These are phyloP conservation scores for Paraconiothyrium sp. DNA, from an alignment of 2,329 filamentous ascomycete genomes.

Conservation along the genomic window DNA sequence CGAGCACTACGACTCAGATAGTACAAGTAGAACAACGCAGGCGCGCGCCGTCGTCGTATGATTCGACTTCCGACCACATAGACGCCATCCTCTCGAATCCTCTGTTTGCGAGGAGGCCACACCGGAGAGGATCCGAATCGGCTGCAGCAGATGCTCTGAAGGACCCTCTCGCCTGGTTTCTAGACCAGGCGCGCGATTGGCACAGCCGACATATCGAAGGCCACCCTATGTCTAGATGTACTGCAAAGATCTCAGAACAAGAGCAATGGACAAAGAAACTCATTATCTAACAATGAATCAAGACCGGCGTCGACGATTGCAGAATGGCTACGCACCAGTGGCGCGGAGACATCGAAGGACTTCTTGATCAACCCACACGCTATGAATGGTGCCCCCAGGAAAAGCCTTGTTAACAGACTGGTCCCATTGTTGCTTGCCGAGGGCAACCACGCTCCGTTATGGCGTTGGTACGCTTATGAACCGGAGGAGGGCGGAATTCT, in stretches of 20 bases:
- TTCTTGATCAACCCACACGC: slow-evolving; percentile 31
- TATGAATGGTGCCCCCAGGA: slow-evolving; percentile 17
- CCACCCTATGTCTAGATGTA: slow-evolving; percentile 49
- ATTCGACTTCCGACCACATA: slow-evolving; percentile 57
- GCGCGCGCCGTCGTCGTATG: slow-evolving; percentile 45
- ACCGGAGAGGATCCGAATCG: slow-evolving; percentile 37
- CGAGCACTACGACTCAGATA: slow-evolving; percentile 19
- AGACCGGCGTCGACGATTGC: slow-evolving; percentile 33
- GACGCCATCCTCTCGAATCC: slow-evolving; percentile 62
- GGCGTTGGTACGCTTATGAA: slow-evolving; percentile 42
- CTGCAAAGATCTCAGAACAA: slow-evolving; percentile 30
- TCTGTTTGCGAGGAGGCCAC: slow-evolving; percentile 53
- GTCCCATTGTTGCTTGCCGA: slow-evolving; percentile 35
- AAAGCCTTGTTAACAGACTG: slow-evolving; percentile 29
- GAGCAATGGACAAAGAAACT: slow-evolving; percentile 10
- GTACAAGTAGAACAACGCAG: slow-evolving; percentile 18
- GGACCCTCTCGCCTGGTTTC: slow-evolving; percentile 54
- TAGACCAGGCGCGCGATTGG: slow-evolving; percentile 52
- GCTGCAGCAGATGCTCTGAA: slow-evolving; percentile 36
- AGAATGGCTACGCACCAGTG: slow-evolving; percentile 43
- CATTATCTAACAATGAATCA: slow-evolving; percentile 18
- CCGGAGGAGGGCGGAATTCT: slow-evolving; percentile 32
- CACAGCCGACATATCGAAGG: slow-evolving; percentile 50
- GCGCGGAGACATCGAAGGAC: slow-evolving; percentile 36
- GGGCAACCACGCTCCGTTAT: slow-evolving; percentile 32